Percentiles rank a stretch among this genome's conserved stretches.
These are phyloP conservation scores for Globisporangium acanthophoron DNA, from an alignment of 352 stramenopile genomes.

Conservation along the genomic window DNA sequence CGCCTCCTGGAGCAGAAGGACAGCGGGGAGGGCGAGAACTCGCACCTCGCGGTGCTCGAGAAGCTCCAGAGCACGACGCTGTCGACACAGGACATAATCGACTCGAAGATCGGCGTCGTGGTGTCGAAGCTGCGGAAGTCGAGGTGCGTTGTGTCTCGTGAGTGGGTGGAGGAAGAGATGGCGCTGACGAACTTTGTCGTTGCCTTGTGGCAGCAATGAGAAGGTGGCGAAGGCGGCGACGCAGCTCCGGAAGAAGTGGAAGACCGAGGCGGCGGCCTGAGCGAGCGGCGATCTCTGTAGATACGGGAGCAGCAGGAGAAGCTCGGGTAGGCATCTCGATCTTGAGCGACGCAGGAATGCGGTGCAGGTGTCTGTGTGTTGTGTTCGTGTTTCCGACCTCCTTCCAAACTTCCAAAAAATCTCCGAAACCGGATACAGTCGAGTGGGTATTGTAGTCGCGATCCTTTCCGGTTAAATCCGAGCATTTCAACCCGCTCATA, in stretches of 20 bases:
- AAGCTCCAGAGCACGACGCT: conserved; percentile 60
- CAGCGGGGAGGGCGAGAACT: conserved; percentile 25
- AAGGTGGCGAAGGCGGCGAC: conserved; percentile 49
- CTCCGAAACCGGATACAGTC: too few species aligned
- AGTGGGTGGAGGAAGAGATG: not conserved
- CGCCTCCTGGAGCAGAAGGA: conserved; percentile 43
- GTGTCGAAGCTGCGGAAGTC: conserved; percentile 80
- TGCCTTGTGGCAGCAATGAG: conserved; percentile 49
- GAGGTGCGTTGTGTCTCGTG: conserved; percentile 21
- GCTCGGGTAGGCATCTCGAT: not conserved
- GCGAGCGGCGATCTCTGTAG: not conserved
- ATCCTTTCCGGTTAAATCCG: too few species aligned
- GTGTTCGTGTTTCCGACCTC: too few species aligned
- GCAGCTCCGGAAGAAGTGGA: conserved; percentile 78
- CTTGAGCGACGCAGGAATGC: too few species aligned
- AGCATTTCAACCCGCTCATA: too few species aligned
- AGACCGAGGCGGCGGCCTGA: conserved; percentile 38
- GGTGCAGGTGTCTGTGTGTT: too few species aligned
- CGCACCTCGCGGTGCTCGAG: conserved; percentile 40
- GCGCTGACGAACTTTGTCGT: conserved; percentile 21
- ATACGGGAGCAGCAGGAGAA: not conserved
- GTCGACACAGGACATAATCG: conserved; percentile 70
- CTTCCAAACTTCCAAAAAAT: too few species aligned
- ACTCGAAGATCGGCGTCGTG: conserved; percentile 68
- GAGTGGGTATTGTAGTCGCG: too few species aligned